These are phyloP conservation scores for Exophiala alcalophila DNA, from an alignment of 2,329 filamentous ascomycete species.

Conservation along the genomic window DNA sequence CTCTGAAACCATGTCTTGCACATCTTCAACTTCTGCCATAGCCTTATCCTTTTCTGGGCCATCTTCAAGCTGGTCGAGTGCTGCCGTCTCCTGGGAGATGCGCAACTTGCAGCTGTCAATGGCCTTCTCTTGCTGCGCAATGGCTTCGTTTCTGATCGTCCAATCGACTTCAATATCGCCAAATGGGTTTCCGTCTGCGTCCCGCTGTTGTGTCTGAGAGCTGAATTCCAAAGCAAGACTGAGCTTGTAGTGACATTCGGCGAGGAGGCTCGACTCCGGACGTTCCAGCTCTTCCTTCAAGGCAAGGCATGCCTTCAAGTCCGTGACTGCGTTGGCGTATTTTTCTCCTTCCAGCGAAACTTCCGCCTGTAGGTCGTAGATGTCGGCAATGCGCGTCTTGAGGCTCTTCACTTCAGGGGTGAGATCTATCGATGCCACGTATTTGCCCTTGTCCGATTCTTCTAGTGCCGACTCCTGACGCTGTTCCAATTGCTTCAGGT, in stretches of 20 bases:
- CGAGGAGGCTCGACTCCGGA: constrained; percentile 77
- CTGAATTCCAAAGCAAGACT: constrained; percentile 93
- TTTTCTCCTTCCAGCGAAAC: constrained; percentile 96
- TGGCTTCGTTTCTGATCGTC: constrained; percentile 56
- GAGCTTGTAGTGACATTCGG: constrained; percentile 94
- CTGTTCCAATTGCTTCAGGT: constrained; percentile 55
- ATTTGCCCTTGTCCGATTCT: constrained; percentile 44
- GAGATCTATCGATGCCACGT: constrained; percentile 35
- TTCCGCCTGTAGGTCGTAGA: constrained; percentile 88
- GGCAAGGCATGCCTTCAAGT: constrained; percentile 72
- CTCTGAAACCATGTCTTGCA: constrained; percentile 60
- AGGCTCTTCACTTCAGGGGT: constrained; percentile 53
- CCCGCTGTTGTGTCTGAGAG: constrained; percentile 59
- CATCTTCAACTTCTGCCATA: constrained; percentile 54
- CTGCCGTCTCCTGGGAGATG: constrained; percentile 52
- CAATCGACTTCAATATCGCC: constrained; percentile 50
- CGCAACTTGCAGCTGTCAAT: constrained; percentile 57
- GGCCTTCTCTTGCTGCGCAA: constrained; percentile 58
- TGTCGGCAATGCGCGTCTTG: constrained; percentile 86
- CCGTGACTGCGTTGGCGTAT: constrained; percentile 82
- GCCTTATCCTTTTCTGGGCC: constrained; percentile 38
- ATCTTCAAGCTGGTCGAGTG: constrained; percentile 41
- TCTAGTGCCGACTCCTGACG: constrained; percentile 39
- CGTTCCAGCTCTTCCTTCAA: constrained; percentile 78
- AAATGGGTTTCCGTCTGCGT: constrained; percentile 43